Evolutionary conservation across 257 asterid genomes (phyloP).

Genomic region (Fraxinus excelsior): DNA sequence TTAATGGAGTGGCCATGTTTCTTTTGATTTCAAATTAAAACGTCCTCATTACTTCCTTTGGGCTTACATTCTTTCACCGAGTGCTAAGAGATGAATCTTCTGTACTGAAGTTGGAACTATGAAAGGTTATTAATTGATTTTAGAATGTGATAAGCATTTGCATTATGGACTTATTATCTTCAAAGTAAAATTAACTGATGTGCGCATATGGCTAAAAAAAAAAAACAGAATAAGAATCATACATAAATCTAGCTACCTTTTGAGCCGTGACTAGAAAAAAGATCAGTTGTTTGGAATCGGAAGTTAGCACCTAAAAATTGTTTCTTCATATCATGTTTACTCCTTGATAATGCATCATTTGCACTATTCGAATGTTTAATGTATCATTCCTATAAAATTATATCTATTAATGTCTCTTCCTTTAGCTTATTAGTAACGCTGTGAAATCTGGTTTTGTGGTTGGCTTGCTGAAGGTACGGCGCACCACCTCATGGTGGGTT

Average conservation of each 20-base stretch:
- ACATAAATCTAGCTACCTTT: neutral
- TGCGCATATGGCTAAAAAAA: neutral
- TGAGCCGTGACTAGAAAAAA: no score
- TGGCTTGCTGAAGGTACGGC: constrained; percentile 42
- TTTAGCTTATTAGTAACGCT: neutral
- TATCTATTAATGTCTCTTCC: neutral
- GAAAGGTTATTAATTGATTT: neutral
- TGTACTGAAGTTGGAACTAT: neutral
- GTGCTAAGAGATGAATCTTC: neutral
- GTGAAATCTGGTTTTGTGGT: neutral
- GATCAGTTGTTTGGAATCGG: neutral
- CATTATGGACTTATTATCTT: neutral
- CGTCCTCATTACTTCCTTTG: neutral
- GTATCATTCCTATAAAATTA: neutral
- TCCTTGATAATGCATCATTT: no score
- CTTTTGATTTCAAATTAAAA: neutral
- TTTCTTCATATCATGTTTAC: neutral
- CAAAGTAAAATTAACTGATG: neutral
- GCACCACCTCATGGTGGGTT: constrained; percentile 67
- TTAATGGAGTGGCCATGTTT: neutral
- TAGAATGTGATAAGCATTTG: neutral
- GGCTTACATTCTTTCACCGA: neutral
- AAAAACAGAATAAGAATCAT: neutral
- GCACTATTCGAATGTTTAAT: no score
- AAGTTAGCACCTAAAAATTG: neutral